Percentiles rank a stretch among this genome's conserved stretches.
Evolutionary conservation across 148 eudicot genomes (phyloP).

Genomic region (Rhododendron vialii): DNA sequence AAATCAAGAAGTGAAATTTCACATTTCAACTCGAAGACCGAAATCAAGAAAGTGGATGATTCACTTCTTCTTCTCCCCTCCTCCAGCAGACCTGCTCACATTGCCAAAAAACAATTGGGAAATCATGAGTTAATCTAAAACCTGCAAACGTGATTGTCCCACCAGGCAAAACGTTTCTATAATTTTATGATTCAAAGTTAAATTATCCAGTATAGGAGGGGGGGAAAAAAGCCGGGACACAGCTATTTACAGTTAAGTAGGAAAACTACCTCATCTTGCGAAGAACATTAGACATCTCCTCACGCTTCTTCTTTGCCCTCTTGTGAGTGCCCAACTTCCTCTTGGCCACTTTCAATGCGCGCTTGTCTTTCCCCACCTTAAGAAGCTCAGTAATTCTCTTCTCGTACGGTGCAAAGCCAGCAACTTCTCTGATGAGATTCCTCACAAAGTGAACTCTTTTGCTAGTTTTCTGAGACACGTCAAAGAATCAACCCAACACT

Average conservation of each 20-base stretch:
- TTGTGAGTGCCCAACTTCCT: slow-evolving; percentile 47
- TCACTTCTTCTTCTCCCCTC: slow-evolving; percentile 30
- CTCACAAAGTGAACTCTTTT: slow-evolving; percentile 34
- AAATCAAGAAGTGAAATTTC: neutral
- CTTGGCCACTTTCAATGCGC: slow-evolving; percentile 43
- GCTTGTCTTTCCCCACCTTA: slow-evolving; percentile 42
- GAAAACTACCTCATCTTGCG: slow-evolving; percentile 37
- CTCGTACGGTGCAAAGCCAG: slow-evolving; percentile 48
- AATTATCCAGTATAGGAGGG: neutral
- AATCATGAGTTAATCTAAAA: neutral
- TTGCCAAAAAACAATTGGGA: neutral
- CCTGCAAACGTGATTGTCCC: neutral
- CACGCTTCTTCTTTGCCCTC: slow-evolving; percentile 50
- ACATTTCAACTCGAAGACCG: neutral
- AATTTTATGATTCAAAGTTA: neutral
- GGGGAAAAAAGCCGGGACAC: neutral
- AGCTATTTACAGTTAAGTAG: neutral
- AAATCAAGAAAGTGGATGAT: neutral
- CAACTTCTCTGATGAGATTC: slow-evolving; percentile 38
- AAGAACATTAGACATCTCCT: slow-evolving; percentile 45
- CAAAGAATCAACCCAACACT: neutral
- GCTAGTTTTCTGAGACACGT: slow-evolving; percentile 28
- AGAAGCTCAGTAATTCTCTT: slow-evolving; percentile 48
- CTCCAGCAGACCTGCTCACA: slow-evolving; percentile 22
- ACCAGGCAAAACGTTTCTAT: neutral